phyloP scores from a whole-genome alignment of 495 filamentous ascomycete species.

The Niebla homalea region DNA sequence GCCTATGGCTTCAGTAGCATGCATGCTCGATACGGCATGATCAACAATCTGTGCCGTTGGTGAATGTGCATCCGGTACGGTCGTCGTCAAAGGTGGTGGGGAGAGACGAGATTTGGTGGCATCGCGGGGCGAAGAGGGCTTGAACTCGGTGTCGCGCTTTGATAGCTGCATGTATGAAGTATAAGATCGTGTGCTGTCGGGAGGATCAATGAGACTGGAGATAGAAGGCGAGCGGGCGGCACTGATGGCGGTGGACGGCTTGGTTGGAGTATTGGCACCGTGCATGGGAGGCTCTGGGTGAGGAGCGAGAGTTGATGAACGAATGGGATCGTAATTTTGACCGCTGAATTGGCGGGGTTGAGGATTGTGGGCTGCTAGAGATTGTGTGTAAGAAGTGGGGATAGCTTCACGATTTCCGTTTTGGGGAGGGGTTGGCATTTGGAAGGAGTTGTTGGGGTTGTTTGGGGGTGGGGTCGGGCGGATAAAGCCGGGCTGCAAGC shows the following conservation, averaged over 20 bases:
- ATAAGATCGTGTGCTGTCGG: constrained; percentile 35
- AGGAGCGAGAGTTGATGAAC: constrained; percentile 53
- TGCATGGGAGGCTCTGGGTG: constrained; percentile 33
- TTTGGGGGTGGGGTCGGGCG: constrained; percentile 18
- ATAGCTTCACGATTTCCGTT: constrained; percentile 30
- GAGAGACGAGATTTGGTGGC: constrained; percentile 20
- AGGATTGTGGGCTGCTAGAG: constrained; percentile 17
- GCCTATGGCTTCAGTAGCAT: background rate
- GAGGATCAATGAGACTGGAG: constrained; percentile 75
- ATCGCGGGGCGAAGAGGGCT: constrained; percentile 23
- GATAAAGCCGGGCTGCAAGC: constrained; percentile 9
- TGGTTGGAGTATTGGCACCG: constrained; percentile 22
- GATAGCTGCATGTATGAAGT: constrained; percentile 9
- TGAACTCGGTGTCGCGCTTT: constrained; percentile 11
- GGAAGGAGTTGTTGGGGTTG: constrained; percentile 8
- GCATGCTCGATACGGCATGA: background rate
- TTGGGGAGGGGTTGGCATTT: constrained; percentile 15
- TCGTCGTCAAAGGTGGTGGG: constrained; percentile 9
- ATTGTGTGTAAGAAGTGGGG: constrained; percentile 12
- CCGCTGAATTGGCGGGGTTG: constrained; percentile 45
- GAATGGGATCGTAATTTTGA: constrained; percentile 78
- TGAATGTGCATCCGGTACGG: constrained; percentile 17
- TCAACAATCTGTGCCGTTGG: constrained; percentile 13
- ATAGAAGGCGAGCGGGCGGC: constrained; percentile 84
- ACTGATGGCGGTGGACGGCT: constrained; percentile 31